Conservation (phyloP, 208 protist genomes). For the Phytomonas sp. region DNA sequence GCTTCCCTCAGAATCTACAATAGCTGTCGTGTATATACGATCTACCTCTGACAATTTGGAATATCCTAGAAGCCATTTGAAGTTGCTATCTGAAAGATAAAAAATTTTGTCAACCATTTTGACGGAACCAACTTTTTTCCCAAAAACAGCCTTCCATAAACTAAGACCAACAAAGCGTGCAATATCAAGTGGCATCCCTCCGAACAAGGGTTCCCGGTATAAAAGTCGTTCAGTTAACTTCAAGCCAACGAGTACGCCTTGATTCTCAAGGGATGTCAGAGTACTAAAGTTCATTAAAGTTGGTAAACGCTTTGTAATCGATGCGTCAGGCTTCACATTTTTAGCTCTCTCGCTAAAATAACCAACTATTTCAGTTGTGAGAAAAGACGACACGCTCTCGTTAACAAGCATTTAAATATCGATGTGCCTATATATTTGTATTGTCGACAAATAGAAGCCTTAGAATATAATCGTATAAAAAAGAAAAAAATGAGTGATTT, state of each 20-base stretch:
- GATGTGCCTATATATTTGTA: not conserved
- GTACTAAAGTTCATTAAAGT: slow-evolving; percentile 1
- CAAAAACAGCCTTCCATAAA: slow-evolving; percentile 67
- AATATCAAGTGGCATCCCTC: slow-evolving; percentile 42
- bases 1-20: slow-evolving; percentile 13
- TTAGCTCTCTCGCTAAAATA: not conserved
- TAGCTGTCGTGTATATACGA: slow-evolving; percentile 24
- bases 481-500: not conserved
- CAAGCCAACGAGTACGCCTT: slow-evolving; percentile 53
- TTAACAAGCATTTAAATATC: slow-evolving; percentile 15
- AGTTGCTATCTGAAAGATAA: slow-evolving; percentile 46
- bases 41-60: slow-evolving; percentile 21
- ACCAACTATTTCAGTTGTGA: not conserved
- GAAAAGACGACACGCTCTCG: slow-evolving; percentile 17
- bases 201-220: slow-evolving; percentile 58
- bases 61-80: slow-evolving; percentile 65
- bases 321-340: not conserved
- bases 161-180: slow-evolving; percentile 56
- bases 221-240: slow-evolving; percentile 64
- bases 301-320: not conserved
- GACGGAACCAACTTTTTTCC: slow-evolving; percentile 64
- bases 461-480: not conserved
- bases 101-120: slow-evolving; percentile 56
- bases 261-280: slow-evolving; percentile 23
- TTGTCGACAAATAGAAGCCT: not conserved